These are phyloP conservation scores for Mycena epipterygia DNA, from an alignment of 768 basidiomycete species.

Conservation along the genomic window DNA sequence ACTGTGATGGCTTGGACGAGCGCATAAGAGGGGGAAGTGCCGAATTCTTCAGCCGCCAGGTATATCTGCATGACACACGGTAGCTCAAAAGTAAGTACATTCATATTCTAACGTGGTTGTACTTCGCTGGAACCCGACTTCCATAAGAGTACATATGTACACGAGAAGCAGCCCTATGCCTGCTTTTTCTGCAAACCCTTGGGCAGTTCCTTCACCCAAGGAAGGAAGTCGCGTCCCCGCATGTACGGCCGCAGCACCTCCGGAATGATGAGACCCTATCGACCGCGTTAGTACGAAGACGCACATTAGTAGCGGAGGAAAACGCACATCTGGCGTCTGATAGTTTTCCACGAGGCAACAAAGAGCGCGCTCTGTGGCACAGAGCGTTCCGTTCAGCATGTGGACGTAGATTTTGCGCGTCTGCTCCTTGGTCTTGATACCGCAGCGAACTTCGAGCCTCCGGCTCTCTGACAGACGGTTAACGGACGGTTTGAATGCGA, in stretches of 20 bases:
- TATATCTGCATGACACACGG: not conserved
- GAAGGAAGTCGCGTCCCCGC: slow-evolving; percentile 93
- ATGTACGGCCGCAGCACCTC: slow-evolving; percentile 94
- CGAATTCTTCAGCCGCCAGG: too few species aligned
- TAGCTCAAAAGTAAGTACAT: slow-evolving; percentile 3
- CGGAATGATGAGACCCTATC: slow-evolving; percentile 90
- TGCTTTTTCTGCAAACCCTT: slow-evolving; percentile 85
- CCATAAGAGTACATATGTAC: not conserved
- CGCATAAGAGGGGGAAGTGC: too few species aligned
- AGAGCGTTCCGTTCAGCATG: slow-evolving; percentile 99
- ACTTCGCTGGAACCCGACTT: not conserved
- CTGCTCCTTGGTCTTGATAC: slow-evolving; percentile 92
- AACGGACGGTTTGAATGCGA: not conserved
- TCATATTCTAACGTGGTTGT: not conserved
- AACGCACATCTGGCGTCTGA: slow-evolving; percentile 91
- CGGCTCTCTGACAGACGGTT: slow-evolving; percentile 77
- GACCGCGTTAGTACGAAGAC: slow-evolving; percentile 19
- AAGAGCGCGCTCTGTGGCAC: slow-evolving; percentile 95
- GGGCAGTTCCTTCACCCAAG: slow-evolving; percentile 86
- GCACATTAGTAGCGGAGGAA: slow-evolving; percentile 5
- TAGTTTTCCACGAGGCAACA: slow-evolving; percentile 99
- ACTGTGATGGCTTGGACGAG: too few species aligned
- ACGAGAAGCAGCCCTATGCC: slow-evolving; percentile 41
- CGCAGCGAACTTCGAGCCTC: slow-evolving; percentile 93
- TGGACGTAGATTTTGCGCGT: slow-evolving; percentile 95